Base-by-base conservation (phyloP, 768 basidiomycete species). In the Thelephora ganbajun region DNA sequence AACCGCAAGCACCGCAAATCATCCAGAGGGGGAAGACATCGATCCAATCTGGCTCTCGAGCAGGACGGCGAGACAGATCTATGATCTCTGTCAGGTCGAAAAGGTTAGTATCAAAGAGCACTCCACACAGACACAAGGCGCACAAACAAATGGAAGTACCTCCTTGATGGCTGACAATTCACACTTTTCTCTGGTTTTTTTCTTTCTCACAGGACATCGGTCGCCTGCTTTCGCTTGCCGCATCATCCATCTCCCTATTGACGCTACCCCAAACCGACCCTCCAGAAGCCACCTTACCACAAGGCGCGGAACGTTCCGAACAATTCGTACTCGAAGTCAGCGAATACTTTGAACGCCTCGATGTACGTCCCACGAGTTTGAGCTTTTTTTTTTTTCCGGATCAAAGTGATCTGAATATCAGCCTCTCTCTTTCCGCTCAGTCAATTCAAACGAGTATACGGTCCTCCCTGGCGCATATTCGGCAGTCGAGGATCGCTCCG, bases 31-130 rank as follows among this genome's bases (percentile, higher is more conserved):
- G 4, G 49, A 42, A 50, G 76, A 79, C 33, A 72, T 82, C 42
- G 83, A 89, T 65, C 79, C 83, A 6, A 82, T 87, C 49, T 89
- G 84, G 83, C 75, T 74, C 3, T 82, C 82, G 19, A 87, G 84
- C 54, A 73, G 82, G 18, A 88, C 86, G 33, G 82, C 84, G 33
- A 71, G 82, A 48, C 85, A 88, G 60, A 88, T 88, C 52, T 83
- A 79, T 59, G 82, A 80, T 3, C 73, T 89, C 7, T 79, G 81
- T 19, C 77, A 80, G 60, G 85, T 88, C 37, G 86, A 88, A 60
- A 85, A 85, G 70, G 85, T 81, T 36, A 43, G 62, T 45, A 14
- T 44, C 18, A 14, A n/a, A 19, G 33, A 34, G n/a, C 22, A 19
- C 35, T 18, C 33, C 12, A 14, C 50, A n/a, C 6, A 6, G n/a